phyloP scores from a whole-genome alignment of 2,329 filamentous ascomycete genomes.

The Lecanicillium sp. region DNA sequence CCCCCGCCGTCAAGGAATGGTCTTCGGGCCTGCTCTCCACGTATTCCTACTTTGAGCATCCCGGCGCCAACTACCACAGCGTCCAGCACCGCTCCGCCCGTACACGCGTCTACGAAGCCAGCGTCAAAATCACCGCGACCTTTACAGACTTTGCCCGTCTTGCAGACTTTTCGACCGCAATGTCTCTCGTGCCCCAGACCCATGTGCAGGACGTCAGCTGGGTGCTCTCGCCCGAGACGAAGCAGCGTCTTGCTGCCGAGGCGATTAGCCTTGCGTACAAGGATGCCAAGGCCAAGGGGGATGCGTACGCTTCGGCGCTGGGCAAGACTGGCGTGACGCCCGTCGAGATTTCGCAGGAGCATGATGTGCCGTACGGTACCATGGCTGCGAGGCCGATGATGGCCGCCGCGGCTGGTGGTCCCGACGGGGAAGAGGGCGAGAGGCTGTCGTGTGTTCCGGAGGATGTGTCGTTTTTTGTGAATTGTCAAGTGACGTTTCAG shows the following conservation, averaged over 20 bases:
- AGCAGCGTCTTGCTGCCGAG: not conserved
- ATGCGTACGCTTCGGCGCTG: constrained; percentile 1
- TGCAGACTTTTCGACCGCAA: constrained; percentile 1
- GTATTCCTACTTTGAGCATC: not conserved
- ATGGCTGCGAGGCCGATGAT: not conserved
- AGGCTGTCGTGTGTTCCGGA: not conserved
- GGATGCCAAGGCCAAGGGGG: not conserved
- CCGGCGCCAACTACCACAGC: not conserved
- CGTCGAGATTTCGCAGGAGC: constrained; percentile 1
- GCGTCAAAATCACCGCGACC: not conserved
- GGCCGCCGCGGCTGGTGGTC: no score
- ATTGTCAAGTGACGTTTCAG: constrained; percentile 2
- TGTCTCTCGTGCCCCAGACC: constrained; percentile 1
- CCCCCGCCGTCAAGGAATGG: constrained; percentile 3
- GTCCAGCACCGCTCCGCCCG: not conserved
- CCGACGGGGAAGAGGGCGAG: not conserved
- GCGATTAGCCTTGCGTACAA: not conserved
- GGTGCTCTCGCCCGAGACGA: constrained; percentile 1
- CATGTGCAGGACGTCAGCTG: constrained; percentile 1
- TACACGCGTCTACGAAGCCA: constrained; percentile 1
- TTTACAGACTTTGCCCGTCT: constrained; percentile 1
- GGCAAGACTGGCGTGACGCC: constrained; percentile 1
- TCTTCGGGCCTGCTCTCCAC: constrained; percentile 4
- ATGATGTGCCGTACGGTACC: not conserved
- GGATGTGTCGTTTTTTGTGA: constrained; percentile 2